Evolutionary conservation across 441 rosid species (phyloP).

Genomic region (Biscutella laevigata): DNA sequence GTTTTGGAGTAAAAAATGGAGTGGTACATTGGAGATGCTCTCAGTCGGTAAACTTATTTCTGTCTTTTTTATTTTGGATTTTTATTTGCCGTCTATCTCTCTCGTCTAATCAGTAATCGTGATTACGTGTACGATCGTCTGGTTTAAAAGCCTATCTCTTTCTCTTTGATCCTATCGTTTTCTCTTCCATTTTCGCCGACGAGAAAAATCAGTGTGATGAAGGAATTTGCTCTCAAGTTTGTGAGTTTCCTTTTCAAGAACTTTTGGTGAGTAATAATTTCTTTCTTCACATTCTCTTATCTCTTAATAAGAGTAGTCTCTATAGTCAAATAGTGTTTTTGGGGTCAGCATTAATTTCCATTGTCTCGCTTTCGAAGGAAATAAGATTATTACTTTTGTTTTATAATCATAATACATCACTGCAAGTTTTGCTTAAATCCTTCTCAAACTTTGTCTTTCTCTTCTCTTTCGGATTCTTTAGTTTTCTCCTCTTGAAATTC

Average conservation of each 20-base stretch:
- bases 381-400: not conserved
- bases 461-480: not conserved
- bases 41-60: conserved; percentile 11
- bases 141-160: conserved; percentile 17
- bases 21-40: too few relatives aligned
- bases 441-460: not conserved
- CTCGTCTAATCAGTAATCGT: conserved; percentile 22
- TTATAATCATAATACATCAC: not conserved
- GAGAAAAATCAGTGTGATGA: conserved; percentile 24
- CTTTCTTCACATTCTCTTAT: not conserved
- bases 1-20: too few relatives aligned
- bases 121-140: conserved; percentile 11
- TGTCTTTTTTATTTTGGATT: not conserved
- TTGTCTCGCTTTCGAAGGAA: not conserved
- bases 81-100: conserved; percentile 13
- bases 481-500: not conserved
- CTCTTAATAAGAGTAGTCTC: not conserved
- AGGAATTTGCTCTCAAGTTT: conserved; percentile 18
- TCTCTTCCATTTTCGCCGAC: conserved; percentile 14
- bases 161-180: conserved; percentile 12
- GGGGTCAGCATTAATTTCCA: conserved; percentile 15
- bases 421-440: conserved; percentile 4
- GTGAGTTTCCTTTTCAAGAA: conserved; percentile 20
- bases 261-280: conserved; percentile 29
- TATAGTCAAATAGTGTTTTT: conserved; percentile 18